Conservation (phyloP, 768 basidiomycete species). For the Boletus patriciae region DNA sequence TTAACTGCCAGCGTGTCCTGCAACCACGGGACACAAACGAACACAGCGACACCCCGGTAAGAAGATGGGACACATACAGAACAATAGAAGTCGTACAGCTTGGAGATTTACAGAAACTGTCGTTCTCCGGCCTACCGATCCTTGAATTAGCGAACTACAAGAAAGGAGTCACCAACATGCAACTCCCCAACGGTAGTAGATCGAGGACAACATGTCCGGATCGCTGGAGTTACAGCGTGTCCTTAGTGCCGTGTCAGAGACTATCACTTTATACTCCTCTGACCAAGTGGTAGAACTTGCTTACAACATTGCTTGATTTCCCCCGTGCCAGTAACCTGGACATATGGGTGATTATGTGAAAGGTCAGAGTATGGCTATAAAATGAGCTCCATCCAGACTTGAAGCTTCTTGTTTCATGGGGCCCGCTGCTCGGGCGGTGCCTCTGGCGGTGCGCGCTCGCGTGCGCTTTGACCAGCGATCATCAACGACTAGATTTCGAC, state of each 20-base stretch:
- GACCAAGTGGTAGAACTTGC: background rate
- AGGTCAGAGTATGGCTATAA: slow-evolving; percentile 1
- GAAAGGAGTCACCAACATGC: no score
- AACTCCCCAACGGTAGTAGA: no score
- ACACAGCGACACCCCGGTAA: background rate
- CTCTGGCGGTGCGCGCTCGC: no score
- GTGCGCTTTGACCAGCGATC: no score
- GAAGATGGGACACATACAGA: background rate
- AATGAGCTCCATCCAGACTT: background rate
- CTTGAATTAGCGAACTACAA: no score
- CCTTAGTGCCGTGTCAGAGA: background rate
- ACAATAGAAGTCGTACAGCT: background rate
- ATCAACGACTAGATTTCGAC: no score
- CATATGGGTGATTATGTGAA: no score
- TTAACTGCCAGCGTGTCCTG: no score
- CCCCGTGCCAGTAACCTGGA: no score
- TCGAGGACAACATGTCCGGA: background rate
- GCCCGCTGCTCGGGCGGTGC: no score
- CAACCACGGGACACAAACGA: background rate
- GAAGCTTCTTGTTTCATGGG: no score
- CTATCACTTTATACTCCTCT: background rate
- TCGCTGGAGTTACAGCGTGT: background rate
- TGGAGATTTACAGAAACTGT: background rate
- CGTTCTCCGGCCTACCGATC: background rate
- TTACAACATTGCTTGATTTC: background rate